These are phyloP conservation scores for Magnaporthales sp. DNA, from an alignment of 2,329 filamentous ascomycete species.

Conservation along the genomic window DNA sequence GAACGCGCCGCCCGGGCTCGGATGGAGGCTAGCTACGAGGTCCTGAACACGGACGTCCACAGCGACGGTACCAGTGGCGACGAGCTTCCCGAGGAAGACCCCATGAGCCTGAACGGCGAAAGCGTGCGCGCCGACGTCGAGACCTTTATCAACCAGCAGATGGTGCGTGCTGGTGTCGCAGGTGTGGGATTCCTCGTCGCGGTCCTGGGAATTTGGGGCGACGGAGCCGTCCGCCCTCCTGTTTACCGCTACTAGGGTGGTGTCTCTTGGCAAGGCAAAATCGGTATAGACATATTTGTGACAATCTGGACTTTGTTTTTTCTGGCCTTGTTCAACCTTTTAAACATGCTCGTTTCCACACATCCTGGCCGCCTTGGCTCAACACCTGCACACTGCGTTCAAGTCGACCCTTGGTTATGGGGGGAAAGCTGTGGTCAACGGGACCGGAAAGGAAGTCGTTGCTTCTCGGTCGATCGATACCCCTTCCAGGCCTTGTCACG, in stretches of 20 bases:
- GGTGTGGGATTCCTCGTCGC: conserved; percentile 52
- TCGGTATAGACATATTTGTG: not conserved
- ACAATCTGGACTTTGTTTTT: not conserved
- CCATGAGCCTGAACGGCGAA: conserved; percentile 49
- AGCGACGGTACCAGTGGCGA: conserved; percentile 37
- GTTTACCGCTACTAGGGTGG: not conserved
- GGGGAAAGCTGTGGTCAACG: not conserved
- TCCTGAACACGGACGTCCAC: conserved; percentile 38
- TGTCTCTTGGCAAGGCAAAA: not conserved
- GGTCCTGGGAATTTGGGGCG: conserved; percentile 58
- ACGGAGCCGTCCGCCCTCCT: conserved; percentile 30
- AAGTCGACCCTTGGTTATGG: not conserved
- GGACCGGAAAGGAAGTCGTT: not conserved
- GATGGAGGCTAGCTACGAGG: conserved; percentile 67
- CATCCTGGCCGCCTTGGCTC: not conserved
- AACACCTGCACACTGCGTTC: not conserved
- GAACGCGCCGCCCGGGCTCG: conserved; percentile 26
- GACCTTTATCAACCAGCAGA: conserved; percentile 42
- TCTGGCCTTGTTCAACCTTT: not conserved
- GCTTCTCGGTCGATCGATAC: not conserved
- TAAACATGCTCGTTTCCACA: not conserved
- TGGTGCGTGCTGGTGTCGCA: conserved; percentile 43
- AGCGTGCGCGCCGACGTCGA: conserved; percentile 50
- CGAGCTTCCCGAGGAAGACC: conserved; percentile 27
- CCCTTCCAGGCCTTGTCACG: not conserved